Evolutionary conservation across 768 basidiomycete genomes (phyloP), one percentile per base, ranked within the genome.

Genomic region (Auriscalpium orientale): DNA sequence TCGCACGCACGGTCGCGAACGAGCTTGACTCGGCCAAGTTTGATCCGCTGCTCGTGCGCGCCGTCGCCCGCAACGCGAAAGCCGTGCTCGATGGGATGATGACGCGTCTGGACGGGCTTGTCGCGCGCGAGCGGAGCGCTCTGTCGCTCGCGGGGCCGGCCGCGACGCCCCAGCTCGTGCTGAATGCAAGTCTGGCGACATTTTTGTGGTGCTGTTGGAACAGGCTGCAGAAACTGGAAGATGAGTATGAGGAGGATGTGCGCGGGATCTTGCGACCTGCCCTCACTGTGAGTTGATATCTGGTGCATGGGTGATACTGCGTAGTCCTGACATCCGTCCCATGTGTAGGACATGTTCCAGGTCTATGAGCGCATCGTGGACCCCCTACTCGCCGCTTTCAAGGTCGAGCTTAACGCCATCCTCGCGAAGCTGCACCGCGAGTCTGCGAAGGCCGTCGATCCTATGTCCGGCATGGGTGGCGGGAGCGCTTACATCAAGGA

Each of bases 1-100:
- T 94, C 16, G 85, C 89, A 1, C 78, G 97, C 10, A 78, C 81
- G 1, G 76, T 95, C 20, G 82, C 83, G 28, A 98, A 98, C 67
- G 97, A 98, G 65, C 80, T 99, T 5, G 94, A 98, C 68, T 83
- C 91, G 2, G 92, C 92, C 13, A 79, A 85, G 58, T 97, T 95
- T 66, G 97, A 99, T 70, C 95, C 95, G 0, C 68, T 98, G 38
- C 74, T 99, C 13, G 83, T 91, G 11, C 80, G 79, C 56, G 77
- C 84, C 7, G 85, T 97, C 8, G 91, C 94, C 13, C 86, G 84
- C 68, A 86, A 83, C 65, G 83, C 81, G 0, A 77, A 77, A 10
- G 72, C 79, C 2, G 82, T 84, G 54, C 65, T 98, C 48, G 91
- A 93, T n/a, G 77, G 74, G 58, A 74, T 91, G 61, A 64, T 82